A percentile compares a stretch with the other conserved stretches of the same genome.
phyloP scores from a whole-genome alignment of 176 grass and related monocot species.

The Oropetium thomaeum region DNA sequence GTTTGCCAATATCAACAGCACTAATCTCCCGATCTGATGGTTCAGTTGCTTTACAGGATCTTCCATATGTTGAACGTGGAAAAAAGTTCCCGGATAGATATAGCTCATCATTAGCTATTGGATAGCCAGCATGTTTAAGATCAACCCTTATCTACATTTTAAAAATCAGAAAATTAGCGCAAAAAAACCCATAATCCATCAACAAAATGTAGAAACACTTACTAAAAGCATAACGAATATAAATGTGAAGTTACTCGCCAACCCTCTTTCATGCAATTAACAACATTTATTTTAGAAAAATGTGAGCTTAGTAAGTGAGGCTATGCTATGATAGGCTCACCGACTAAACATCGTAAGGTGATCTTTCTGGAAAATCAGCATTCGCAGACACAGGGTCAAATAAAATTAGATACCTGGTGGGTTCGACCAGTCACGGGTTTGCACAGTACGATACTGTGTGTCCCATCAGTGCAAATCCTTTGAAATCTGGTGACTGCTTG shows the following conservation, averaged over 20 bases:
- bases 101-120: conserved; percentile 86
- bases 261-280: background rate
- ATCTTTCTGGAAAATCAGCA: background rate
- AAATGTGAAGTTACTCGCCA: too few species aligned
- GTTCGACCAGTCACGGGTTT: conserved; percentile 94
- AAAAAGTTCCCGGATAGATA: conserved; percentile 62
- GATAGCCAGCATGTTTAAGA: conserved; percentile 81
- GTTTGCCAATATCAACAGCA: conserved; percentile 22
- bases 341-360: background rate
- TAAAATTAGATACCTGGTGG: conserved; percentile 72
- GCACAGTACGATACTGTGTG: conserved; percentile 78
- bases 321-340: background rate
- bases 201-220: conserved; percentile 7
- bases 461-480: conserved; percentile 65
- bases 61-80: conserved; percentile 55
- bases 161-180: background rate
- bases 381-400: background rate
- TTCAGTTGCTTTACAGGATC: conserved; percentile 23
- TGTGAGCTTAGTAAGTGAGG: background rate
- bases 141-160: conserved; percentile 89
- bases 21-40: background rate
- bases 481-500: conserved; percentile 83
- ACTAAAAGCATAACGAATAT: background rate
- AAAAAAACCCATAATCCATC: background rate
- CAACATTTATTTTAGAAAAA: background rate